A percentile compares a stretch with the other conserved stretches of the same genome.
Conservation (phyloP, 169 alveolate genomes). For the Plasmodium yoelii region DNA sequence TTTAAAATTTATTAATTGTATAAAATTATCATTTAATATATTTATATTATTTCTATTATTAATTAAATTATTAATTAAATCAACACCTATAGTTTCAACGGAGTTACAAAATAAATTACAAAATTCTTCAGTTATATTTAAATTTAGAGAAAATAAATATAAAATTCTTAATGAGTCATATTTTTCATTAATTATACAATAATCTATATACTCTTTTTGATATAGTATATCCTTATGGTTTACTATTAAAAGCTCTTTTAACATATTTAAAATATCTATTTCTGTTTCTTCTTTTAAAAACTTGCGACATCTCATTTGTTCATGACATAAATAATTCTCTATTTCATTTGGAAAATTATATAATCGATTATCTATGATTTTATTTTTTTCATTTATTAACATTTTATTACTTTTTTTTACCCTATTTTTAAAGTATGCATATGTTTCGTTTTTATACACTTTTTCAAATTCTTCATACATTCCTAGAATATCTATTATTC, state of each 20-base stretch:
- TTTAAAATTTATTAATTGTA: slow-evolving; percentile 41
- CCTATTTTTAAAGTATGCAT: slow-evolving; percentile 27
- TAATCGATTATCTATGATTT: not conserved
- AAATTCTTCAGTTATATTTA: slow-evolving; percentile 31
- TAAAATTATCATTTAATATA: slow-evolving; percentile 24
- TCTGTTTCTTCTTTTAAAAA: slow-evolving; percentile 64
- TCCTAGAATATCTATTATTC: slow-evolving; percentile 28
- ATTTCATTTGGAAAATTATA: slow-evolving; percentile 43
- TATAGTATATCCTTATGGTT: slow-evolving; percentile 41
- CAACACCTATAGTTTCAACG: slow-evolving; percentile 23
- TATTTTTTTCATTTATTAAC: not conserved
- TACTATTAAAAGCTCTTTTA: slow-evolving; percentile 45
- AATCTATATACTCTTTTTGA: slow-evolving; percentile 25
- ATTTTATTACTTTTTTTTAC: not conserved
- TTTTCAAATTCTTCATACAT: slow-evolving; percentile 60
- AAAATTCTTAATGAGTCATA: slow-evolving; percentile 53
- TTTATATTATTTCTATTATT: slow-evolving; percentile 31
- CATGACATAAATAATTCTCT: slow-evolving; percentile 66
- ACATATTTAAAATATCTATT: slow-evolving; percentile 34
- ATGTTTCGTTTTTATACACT: slow-evolving; percentile 34
- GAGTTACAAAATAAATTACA: slow-evolving; percentile 49
- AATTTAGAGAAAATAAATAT: slow-evolving; percentile 56
- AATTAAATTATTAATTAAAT: slow-evolving; percentile 33
- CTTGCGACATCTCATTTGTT: slow-evolving; percentile 59
- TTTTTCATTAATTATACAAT: slow-evolving; percentile 66